These are phyloP conservation scores for Brettanomyces nanus DNA, from an alignment of 805 yeast species.

Conservation along the genomic window DNA sequence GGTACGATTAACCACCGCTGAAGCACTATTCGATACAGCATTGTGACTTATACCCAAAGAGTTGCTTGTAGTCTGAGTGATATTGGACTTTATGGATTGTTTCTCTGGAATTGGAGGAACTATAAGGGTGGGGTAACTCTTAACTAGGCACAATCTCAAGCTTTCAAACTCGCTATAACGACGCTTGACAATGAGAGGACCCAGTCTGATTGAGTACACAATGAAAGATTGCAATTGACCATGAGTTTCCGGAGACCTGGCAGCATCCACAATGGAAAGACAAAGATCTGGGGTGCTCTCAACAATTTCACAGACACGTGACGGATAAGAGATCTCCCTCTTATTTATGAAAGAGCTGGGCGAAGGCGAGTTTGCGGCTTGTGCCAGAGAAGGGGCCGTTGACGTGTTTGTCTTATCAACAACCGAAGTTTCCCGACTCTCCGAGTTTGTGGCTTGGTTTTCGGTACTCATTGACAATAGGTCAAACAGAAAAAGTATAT, in stretches of 20 bases:
- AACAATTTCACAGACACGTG: slow-evolving; percentile 20
- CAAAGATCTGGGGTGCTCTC: slow-evolving; percentile 9
- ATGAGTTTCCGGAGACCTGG: slow-evolving; percentile 75
- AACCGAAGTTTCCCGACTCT: neutral
- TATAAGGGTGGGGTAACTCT: slow-evolving; percentile 69
- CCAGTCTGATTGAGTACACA: slow-evolving; percentile 73
- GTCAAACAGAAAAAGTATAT: too few relatives aligned
- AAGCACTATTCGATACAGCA: slow-evolving; percentile 1
- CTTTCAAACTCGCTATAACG: slow-evolving; percentile 91
- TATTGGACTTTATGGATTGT: slow-evolving; percentile 43
- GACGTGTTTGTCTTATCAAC: too few relatives aligned
- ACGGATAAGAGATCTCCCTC: slow-evolving; percentile 15
- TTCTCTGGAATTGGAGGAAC: slow-evolving; percentile 94
- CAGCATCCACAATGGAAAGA: slow-evolving; percentile 61
- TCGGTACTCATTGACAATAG: too few relatives aligned
- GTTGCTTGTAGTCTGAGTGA: slow-evolving; percentile 23
- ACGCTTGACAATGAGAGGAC: slow-evolving; percentile 56
- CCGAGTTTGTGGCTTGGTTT: too few relatives aligned
- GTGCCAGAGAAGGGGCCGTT: too few relatives aligned
- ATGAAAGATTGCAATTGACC: slow-evolving; percentile 41
- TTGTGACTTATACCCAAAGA: slow-evolving; percentile 17
- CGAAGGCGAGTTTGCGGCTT: too few relatives aligned
- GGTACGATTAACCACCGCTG: neutral
- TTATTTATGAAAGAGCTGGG: slow-evolving; percentile 14
- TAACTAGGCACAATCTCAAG: slow-evolving; percentile 59